Evolutionary conservation across 129 eudicot genomes (phyloP).

Genomic region (sunflower (Helianthus annuus)): DNA sequence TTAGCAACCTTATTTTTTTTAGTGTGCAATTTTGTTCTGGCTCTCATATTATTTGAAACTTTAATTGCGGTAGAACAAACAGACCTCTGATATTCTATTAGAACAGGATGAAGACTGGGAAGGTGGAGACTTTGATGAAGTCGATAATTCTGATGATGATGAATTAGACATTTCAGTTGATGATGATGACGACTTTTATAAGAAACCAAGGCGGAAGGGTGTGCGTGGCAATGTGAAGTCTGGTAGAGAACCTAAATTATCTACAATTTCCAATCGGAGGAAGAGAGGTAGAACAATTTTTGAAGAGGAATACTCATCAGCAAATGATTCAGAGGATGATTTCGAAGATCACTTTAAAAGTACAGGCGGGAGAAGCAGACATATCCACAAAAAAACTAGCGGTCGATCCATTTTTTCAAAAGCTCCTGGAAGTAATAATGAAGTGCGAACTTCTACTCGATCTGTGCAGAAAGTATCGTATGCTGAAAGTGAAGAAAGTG

Average conservation of each 20-base stretch:
- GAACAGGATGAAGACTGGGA: conserved; percentile 83
- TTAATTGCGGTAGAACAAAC: not conserved
- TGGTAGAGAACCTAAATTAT: conserved; percentile 49
- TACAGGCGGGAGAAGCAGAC: conserved; percentile 53
- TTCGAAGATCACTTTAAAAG: conserved; percentile 61
- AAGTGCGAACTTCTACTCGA: conserved; percentile 72
- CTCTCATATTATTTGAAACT: no score
- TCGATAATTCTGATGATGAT: conserved; percentile 62
- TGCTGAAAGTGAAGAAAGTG: conserved; percentile 92
- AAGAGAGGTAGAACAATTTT: conserved; percentile 61
- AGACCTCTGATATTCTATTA: conserved; percentile 25
- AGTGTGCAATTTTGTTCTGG: not conserved
- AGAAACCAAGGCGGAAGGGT: conserved; percentile 57
- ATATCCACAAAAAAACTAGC: conserved; percentile 40
- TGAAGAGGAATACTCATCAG: conserved; percentile 70
- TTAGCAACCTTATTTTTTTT: not conserved
- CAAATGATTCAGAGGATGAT: conserved; percentile 64
- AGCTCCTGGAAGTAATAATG: conserved; percentile 58
- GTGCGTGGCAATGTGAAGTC: conserved; percentile 39
- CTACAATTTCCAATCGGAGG: conserved; percentile 46
- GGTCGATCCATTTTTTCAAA: conserved; percentile 37
- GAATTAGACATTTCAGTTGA: conserved; percentile 63
- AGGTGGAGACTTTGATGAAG: conserved; percentile 78
- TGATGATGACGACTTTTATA: conserved; percentile 40
- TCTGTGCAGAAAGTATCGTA: conserved; percentile 92